Percentiles rank a stretch among this genome's conserved stretches.
phyloP scores from a whole-genome alignment of 768 basidiomycete genomes.

The Myochromella boudieri region DNA sequence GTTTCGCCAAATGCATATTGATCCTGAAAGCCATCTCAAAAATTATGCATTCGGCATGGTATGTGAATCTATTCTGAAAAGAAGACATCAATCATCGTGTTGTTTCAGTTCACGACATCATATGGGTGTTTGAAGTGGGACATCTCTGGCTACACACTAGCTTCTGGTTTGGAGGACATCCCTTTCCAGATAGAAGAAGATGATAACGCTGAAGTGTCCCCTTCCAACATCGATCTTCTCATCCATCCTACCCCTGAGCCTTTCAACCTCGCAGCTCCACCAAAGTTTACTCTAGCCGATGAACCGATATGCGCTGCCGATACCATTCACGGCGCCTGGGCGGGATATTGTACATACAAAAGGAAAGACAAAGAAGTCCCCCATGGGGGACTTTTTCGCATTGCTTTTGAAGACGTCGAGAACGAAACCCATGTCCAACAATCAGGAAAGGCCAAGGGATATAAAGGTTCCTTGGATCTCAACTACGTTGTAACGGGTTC shows the following conservation, averaged over 20 bases:
- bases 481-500: too few relatives aligned
- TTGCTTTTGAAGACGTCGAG: too few relatives aligned
- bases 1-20: slow-evolving; percentile 8
- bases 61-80: not conserved
- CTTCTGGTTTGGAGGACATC: not conserved
- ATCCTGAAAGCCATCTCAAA: not conserved
- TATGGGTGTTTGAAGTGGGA: not conserved
- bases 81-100: too few relatives aligned
- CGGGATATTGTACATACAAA: slow-evolving; percentile 2
- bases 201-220: not conserved
- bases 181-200: not conserved
- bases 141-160: not conserved
- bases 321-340: slow-evolving; percentile 1
- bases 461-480: too few relatives aligned
- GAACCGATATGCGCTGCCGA: too few relatives aligned
- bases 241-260: not conserved
- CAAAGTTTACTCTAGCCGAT: not conserved
- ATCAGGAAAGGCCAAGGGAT: too few relatives aligned
- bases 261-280: not conserved
- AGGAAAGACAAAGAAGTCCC: too few relatives aligned
- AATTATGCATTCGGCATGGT: slow-evolving; percentile 12
- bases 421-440: too few relatives aligned
- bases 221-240: not conserved
- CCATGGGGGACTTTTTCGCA: too few relatives aligned
- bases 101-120: slow-evolving; percentile 1